Conservation (phyloP, 495 filamentous ascomycete species). For the Hypoxylon perforatum region DNA sequence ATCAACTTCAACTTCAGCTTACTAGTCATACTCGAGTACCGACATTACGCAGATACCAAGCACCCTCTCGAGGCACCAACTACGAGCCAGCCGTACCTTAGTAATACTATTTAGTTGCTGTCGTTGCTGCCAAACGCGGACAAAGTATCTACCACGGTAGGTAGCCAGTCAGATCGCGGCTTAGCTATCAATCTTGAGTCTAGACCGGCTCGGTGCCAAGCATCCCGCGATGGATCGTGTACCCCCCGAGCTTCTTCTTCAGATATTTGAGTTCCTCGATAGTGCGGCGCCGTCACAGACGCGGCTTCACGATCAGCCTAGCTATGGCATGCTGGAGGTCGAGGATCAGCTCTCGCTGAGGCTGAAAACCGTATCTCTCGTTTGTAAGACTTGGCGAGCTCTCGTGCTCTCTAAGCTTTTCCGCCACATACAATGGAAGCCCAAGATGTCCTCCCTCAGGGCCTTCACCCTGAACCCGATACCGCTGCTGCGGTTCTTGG, state of each 20-base stretch:
- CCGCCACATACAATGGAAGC: constrained; percentile 52
- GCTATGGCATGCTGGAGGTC: constrained; percentile 35
- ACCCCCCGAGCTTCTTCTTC: constrained; percentile 54
- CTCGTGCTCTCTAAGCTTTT: constrained; percentile 54
- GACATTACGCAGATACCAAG: neutral
- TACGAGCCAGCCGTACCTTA: neutral
- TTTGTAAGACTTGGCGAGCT: constrained; percentile 55
- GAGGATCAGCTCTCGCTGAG: constrained; percentile 23
- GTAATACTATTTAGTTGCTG: neutral
- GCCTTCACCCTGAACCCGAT: constrained; percentile 42
- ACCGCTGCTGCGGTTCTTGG: constrained; percentile 48
- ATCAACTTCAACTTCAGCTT: constrained; percentile 2
- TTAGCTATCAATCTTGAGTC: neutral
- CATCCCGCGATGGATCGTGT: constrained; percentile 45
- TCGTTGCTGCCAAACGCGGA: neutral
- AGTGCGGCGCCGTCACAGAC: constrained; percentile 47
- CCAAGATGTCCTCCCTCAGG: constrained; percentile 39
- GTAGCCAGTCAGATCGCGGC: neutral
- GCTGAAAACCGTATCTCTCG: constrained; percentile 55
- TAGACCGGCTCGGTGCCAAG: neutral
- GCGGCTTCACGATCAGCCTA: constrained; percentile 54
- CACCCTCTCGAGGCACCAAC: neutral
- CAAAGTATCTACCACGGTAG: neutral
- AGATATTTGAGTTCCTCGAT: constrained; percentile 54
- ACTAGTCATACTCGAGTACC: neutral